Evolutionary conservation across 371 early-diverging fungal species (phyloP), one percentile per base, ranked within the genome.

Genomic region (Apophysomyces elegans): DNA sequence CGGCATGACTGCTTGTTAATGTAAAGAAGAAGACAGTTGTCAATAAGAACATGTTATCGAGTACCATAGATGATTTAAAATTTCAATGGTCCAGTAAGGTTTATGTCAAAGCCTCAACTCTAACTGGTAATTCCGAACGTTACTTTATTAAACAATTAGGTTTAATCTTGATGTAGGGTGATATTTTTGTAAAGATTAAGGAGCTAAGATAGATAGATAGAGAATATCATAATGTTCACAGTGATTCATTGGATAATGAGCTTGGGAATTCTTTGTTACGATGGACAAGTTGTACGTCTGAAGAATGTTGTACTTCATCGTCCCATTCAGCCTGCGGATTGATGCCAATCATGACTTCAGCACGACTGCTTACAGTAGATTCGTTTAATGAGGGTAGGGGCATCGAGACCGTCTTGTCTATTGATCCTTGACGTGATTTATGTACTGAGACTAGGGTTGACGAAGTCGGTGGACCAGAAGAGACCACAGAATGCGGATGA

Each of bases 91-190:
- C n/a, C 18, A 47, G 47, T 47, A 47, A 14, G 16, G 47, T 47
- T 47, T 11, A 41, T 41, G 41, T 41, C 41, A 41, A 41, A 41
- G 41, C 41, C 41, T n/a, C 18, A 18, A 18, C 47, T 18, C 13
- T 47, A 13, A n/a, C 18, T 47, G 16, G 13, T 7, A n/a, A 47
- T 7, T 7, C 7, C 16, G 47, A 47, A 7, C 7, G 4, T 47
- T 47, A 47, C 13, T 47, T 47, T 47, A 50, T 50, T 50, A 50
- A n/a, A 21, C n/a, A 13, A 50, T 50, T 50, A 50, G 21, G 54
- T 50, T 50, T 50, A 50, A 18, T 21, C 54, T 26, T 26, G 32
- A 26, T 26, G 32, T 26, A 26, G 32, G 32, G 32, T 26, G 32
- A 26, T 26, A 26, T 26, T 26, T 50, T 50, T 21, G 21, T 50